phyloP scores from a whole-genome alignment of 129 eudicot genomes.

The Cynara cardunculus region DNA sequence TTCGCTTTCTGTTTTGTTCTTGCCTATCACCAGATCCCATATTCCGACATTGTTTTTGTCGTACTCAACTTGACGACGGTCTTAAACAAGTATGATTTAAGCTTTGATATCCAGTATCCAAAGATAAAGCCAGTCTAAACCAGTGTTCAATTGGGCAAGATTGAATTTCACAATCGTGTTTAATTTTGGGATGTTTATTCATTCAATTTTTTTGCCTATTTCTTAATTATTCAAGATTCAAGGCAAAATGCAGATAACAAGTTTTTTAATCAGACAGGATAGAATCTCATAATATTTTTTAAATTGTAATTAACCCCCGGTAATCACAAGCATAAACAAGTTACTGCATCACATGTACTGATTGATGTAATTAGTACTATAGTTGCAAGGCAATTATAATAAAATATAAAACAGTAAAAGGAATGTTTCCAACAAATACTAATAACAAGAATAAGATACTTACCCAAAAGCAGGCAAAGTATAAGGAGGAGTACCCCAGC shows the following conservation, averaged over 20 bases:
- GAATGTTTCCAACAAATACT: neutral
- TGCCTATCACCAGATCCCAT: too few species aligned
- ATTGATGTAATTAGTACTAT: neutral
- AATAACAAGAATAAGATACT: slow-evolving; percentile 21
- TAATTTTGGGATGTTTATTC: neutral
- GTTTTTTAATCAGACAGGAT: neutral
- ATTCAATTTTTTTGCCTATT: neutral
- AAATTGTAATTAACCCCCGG: neutral
- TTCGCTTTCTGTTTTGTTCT: too few species aligned
- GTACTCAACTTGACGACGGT: too few species aligned
- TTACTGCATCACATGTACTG: neutral
- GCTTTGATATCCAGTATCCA: too few species aligned
- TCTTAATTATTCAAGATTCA: neutral
- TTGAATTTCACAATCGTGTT: neutral
- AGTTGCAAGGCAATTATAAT: neutral
- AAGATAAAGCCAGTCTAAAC: too few species aligned
- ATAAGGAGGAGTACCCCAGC: slow-evolving; percentile 91
- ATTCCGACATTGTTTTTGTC: too few species aligned
- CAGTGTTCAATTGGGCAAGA: too few species aligned
- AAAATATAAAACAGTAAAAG: neutral
- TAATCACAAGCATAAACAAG: too few species aligned
- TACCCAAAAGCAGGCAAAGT: slow-evolving; percentile 77
- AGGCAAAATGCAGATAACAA: neutral
- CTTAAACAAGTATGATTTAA: too few species aligned
- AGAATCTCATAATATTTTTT: neutral